Base-by-base conservation (phyloP, 1,284 basidiomycete genomes). In the Ganoderma sinense region DNA sequence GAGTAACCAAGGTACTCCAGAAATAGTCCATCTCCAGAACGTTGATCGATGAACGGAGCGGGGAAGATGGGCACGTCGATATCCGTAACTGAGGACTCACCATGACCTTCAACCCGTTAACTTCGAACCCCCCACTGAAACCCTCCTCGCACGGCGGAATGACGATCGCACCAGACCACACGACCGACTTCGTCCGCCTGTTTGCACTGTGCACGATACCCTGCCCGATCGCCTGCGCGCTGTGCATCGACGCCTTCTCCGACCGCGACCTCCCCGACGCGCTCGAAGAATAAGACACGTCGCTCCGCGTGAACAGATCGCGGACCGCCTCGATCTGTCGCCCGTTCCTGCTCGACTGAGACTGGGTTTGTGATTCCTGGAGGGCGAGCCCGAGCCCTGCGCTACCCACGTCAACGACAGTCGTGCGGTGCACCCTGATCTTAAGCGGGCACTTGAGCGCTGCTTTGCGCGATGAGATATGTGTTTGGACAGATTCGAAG, bases 151-250 rank as follows among this genome's bases (percentile, higher is more conserved):
- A 36, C 10, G 75, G 56, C 0, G 76, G 69, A 16, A 79, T 65
- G 29, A 73, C 70, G 64, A 80, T 71, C 43, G 74, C 71, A 5
- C 79, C 78, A 5, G 79, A 74, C 78, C 78, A 80, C n/a, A 76
- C 75, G 26, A 79, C 65, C 7, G 74, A 75, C 43, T 67, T 71
- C 18, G 60, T 6, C 31, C 69, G 69, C 39, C 73, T 66, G 51
- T 65, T 76, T 48, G 68, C 69, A 60, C 64, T 74, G 68, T 79
- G 75, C 45, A 79, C 71, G 13, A 73, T 69, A 20, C 78, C 78
- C 26, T 76, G 74, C 13, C 74, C 78, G 36, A 79, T 67, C 31
- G 58, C 40, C 60, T 71, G 75, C 20, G 69, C 56, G 16, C 70
- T 64, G 39, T 69, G 43, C 45, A 78, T 70, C 43, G 78, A 74